Percentiles rank a stretch among this genome's conserved stretches.
Evolutionary conservation across 768 basidiomycete genomes (phyloP).

Genomic region (Auricularia cornea): DNA sequence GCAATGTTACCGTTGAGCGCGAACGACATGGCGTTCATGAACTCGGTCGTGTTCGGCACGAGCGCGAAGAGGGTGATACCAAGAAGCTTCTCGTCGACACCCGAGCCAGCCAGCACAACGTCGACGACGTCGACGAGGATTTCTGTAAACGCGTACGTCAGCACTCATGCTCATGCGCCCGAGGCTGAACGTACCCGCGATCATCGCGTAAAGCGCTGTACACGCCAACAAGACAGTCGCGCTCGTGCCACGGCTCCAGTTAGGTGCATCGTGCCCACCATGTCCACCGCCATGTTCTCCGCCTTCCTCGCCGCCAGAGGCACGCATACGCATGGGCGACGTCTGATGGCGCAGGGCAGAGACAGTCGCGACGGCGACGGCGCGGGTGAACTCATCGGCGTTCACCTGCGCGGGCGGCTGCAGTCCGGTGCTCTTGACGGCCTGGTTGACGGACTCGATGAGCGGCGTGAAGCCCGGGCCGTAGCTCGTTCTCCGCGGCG

Average conservation of each 20-base stretch:
- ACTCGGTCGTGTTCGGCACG: conserved; percentile 97
- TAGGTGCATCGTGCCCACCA: conserved; percentile 89
- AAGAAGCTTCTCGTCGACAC: conserved; percentile 95
- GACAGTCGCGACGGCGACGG: conserved; percentile 90
- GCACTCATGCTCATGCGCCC: no score
- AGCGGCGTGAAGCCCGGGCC: conserved; percentile 46
- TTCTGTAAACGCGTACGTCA: conserved; percentile 41
- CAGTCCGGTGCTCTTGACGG: conserved; percentile 53
- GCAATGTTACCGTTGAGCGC: conserved; percentile 96
- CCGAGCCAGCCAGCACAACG: conserved; percentile 79
- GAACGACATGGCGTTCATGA: conserved; percentile 99
- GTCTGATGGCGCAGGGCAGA: conserved; percentile 81
- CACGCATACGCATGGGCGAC: conserved; percentile 39
- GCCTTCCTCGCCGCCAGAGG: conserved; percentile 34
- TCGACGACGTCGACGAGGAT: conserved; percentile 93
- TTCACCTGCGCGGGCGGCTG: conserved; percentile 61
- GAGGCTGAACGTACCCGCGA: conserved; percentile 72
- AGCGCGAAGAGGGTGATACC: conserved; percentile 95
- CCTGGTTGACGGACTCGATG: conserved; percentile 69
- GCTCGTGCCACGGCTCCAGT: conserved; percentile 87
- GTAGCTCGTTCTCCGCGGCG: conserved; percentile 15
- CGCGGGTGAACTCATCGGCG: conserved; percentile 84
- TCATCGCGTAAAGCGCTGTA: conserved; percentile 87
- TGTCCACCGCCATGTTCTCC: conserved; percentile 44
- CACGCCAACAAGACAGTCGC: conserved; percentile 84